Percentiles rank a stretch among this genome's conserved stretches.
Evolutionary conservation across 208 protist species (phyloP).

Genomic region (Wallacemonas rigidus): DNA sequence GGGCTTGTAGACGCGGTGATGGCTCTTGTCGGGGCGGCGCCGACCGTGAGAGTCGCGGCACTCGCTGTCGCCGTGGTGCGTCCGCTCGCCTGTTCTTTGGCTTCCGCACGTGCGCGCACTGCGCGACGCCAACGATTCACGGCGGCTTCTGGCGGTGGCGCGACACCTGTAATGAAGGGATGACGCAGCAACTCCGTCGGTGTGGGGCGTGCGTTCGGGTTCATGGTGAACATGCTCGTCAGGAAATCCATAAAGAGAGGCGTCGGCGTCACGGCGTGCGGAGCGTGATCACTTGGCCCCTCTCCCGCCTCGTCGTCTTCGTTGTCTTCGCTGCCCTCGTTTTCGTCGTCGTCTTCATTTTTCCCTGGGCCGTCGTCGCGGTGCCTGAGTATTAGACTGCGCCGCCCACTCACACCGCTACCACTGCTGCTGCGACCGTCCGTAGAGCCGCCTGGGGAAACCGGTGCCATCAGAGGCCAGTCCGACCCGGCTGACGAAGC

Average conservation of each 20-base stretch:
- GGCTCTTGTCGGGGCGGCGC: background rate
- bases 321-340: background rate
- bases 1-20: background rate
- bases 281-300: background rate
- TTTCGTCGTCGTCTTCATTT: background rate
- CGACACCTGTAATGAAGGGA: constrained; percentile 65
- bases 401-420: background rate
- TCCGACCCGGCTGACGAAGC: background rate
- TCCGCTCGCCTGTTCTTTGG: background rate
- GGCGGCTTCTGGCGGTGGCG: constrained; percentile 2
- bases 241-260: constrained; percentile 67
- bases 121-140: constrained; percentile 43
- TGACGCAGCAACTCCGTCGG: constrained; percentile 73
- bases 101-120: background rate
- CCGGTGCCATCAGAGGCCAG: background rate
- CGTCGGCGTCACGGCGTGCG: constrained; percentile 30
- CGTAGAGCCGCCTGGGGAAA: background rate
- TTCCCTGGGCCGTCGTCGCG: background rate
- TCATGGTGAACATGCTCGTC: constrained; percentile 46
- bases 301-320: background rate
- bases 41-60: background rate
- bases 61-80: background rate
- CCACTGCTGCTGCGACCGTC: background rate
- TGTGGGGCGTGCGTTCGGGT: constrained; percentile 45
- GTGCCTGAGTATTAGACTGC: no score